Conservation (phyloP, 306 rosid species). For the Lathyrus sativus region DNA sequence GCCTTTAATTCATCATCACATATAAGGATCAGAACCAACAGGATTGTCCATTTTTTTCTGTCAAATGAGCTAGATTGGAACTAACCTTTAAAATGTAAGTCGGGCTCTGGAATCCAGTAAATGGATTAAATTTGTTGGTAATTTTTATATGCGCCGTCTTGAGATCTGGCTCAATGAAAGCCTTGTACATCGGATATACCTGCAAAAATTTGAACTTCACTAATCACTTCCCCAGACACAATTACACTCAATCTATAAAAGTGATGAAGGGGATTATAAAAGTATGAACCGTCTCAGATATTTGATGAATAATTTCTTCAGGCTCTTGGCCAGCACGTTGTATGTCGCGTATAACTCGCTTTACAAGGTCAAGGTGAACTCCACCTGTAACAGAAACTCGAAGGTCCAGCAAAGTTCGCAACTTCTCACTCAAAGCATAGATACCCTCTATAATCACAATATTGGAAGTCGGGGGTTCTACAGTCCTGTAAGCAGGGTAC, state of each 20-base stretch:
- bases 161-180: constrained; percentile 98
- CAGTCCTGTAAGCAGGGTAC: constrained; percentile 68
- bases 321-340: constrained; percentile 99
- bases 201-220: constrained; percentile 47
- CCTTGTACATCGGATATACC: constrained; percentile 99
- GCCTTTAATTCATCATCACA: constrained; percentile 18
- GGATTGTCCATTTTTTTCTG: constrained; percentile 17
- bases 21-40: constrained; percentile 33
- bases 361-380: constrained; percentile 98
- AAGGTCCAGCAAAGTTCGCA: constrained; percentile 90
- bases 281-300: constrained; percentile 85
- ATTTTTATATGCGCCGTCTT: constrained; percentile 93
- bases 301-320: constrained; percentile 98
- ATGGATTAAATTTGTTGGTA: constrained; percentile 91
- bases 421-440: constrained; percentile 91
- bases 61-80: constrained; percentile 12
- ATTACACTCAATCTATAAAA: constrained; percentile 26
- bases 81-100: constrained; percentile 91
- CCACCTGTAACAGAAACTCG: constrained; percentile 98
- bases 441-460: constrained; percentile 96
- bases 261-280: constrained; percentile 31
- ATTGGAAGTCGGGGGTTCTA: constrained; percentile 87
- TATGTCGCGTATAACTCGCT: constrained; percentile 92
- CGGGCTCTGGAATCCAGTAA: constrained; percentile 95
- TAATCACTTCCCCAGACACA: constrained; percentile 29